A percentile compares a stretch with the other conserved stretches of the same genome.
These are phyloP conservation scores for Flaveria trinervia DNA, from an alignment of 129 eudicot genomes.

Conservation along the genomic window DNA sequence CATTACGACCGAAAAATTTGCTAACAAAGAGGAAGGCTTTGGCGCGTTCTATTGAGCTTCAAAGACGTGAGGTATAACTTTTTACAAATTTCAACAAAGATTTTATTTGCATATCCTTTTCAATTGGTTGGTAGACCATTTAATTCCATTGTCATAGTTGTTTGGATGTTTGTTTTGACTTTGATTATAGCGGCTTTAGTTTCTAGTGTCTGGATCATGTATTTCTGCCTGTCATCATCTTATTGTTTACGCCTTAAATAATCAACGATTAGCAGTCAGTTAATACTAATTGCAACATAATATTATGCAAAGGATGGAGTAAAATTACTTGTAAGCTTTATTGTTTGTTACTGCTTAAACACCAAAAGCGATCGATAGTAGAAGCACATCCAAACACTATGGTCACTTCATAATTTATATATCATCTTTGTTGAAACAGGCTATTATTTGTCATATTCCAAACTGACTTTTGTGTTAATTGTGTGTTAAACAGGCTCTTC, in stretches of 20 bases:
- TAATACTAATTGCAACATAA: too few relatives aligned
- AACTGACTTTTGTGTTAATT: slow-evolving; percentile 19
- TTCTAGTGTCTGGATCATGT: too few relatives aligned
- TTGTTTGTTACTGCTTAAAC: too few relatives aligned
- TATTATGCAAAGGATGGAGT: too few relatives aligned
- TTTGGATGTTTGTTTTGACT: background rate
- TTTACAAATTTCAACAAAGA: background rate
- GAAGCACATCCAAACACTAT: too few relatives aligned
- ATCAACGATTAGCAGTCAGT: too few relatives aligned
- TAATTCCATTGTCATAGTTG: background rate
- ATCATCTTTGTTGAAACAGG: too few relatives aligned
- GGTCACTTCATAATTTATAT: too few relatives aligned
- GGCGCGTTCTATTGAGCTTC: slow-evolving; percentile 96
- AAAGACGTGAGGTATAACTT: slow-evolving; percentile 73
- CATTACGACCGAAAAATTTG: slow-evolving; percentile 79
- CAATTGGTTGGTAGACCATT: background rate
- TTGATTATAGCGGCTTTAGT: background rate
- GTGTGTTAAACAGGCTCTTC: slow-evolving; percentile 66
- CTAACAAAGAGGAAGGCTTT: slow-evolving; percentile 87
- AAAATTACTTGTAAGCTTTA: too few relatives aligned
- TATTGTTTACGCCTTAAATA: too few relatives aligned
- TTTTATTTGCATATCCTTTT: background rate
- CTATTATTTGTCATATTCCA: background rate
- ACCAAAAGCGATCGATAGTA: too few relatives aligned
- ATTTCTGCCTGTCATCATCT: too few relatives aligned